Evolutionary conservation across 176 grass and related monocot species (phyloP), one percentile per base, ranked within the genome.

Genomic region (Oryza glaberrima): DNA sequence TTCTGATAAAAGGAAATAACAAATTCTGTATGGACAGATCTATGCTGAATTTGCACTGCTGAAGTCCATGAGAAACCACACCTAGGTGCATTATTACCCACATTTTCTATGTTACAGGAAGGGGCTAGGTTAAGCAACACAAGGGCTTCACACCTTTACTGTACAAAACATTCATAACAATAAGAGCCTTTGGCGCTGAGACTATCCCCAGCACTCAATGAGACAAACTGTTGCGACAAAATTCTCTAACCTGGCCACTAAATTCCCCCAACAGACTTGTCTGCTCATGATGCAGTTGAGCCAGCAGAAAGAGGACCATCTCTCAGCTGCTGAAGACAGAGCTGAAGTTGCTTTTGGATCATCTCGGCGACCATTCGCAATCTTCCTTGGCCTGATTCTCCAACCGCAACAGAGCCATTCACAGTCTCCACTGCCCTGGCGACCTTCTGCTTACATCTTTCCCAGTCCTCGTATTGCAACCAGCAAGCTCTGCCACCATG

Each of bases 401-500:
- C 93, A 69, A 85, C 68, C 23, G 82, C 91, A 56, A 84, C 70
- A 67, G 84, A 83, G 43, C 78, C 91, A 81, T 95, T 96, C 15
- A 93, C 88, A 87, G 83, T 84, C 64, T 99, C 97, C 40, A 94
- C 94, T 15, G 94, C 91, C 71, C 94, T 93, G 6, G 94, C 72
- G 9, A 99, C 94, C 81, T 91, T 92, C 82, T 92, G 97, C 86
- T 92, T 94, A 79, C 92, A 99, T 76, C 90, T 93, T 43, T 99
- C 94, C 97, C 97, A 99, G 35, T 99, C 94, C 30, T 99, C 96
- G n/a, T 78, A 41, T 48, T 91, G 94, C 76, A 91, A 77, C 92
- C 91, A 99, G 74, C 97, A 99, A 47, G 94, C 90, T 92, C 88
- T 94, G 22, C 97, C 93, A 28, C 97, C 94, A 79, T 99, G 97